A percentile compares a stretch with the other conserved stretches of the same genome.
phyloP scores from a whole-genome alignment of 2,329 filamentous ascomycete genomes.

The Aspergillus neoniger region DNA sequence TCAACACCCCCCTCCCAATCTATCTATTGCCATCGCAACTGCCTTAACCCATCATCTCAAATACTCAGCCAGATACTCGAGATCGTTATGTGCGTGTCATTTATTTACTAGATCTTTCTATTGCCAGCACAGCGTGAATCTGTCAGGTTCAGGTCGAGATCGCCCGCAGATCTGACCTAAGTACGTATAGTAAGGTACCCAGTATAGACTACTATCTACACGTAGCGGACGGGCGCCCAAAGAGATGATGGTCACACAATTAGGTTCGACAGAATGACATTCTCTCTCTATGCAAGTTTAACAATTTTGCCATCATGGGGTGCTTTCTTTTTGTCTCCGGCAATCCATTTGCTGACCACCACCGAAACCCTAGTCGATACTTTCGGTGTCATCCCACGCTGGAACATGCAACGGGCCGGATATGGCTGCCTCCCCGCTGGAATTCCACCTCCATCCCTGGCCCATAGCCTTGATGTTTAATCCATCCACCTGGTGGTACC shows the following conservation, averaged over 20 bases:
- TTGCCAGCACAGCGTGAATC: not conserved
- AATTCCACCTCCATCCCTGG: not conserved
- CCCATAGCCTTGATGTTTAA: not conserved
- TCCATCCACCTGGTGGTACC: not conserved
- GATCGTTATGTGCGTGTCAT: not conserved
- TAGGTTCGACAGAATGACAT: not conserved
- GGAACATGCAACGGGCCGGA: conserved; percentile 7
- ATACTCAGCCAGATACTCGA: not conserved
- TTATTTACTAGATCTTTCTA: not conserved
- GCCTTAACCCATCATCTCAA: not conserved
- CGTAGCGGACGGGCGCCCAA: not conserved
- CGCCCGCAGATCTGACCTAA: not conserved
- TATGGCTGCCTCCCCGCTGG: not conserved
- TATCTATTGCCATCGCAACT: not conserved
- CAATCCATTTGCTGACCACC: not conserved
- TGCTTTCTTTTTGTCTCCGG: not conserved
- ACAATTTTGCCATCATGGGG: not conserved
- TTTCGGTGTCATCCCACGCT: conserved; percentile 9
- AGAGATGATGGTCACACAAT: not conserved
- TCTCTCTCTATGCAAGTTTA: not conserved
- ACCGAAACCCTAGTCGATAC: not conserved
- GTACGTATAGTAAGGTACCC: not conserved
- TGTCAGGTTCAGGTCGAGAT: not conserved
- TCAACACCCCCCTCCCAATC: not conserved
- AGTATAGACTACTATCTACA: not conserved